Evolutionary conservation across 345 rosid genomes (phyloP).

Genomic region (Eucalyptus albens): DNA sequence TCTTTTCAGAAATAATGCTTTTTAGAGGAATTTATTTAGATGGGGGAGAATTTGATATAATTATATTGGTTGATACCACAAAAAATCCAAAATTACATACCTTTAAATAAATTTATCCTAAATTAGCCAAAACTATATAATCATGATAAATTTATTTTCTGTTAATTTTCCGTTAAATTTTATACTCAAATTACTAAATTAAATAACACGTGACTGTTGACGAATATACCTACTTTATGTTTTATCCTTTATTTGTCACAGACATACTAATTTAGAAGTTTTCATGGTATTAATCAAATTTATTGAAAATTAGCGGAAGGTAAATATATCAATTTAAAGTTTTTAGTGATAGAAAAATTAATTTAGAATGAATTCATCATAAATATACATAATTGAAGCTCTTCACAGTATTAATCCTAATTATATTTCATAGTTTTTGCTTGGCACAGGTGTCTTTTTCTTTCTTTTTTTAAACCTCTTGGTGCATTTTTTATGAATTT

Average conservation of each 20-base stretch:
- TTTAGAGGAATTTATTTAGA: background rate
- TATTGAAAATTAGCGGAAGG: fast-evolving
- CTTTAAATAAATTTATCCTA: no score
- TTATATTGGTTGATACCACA: no score
- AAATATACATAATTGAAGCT: no score
- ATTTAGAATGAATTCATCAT: no score
- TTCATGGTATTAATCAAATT: no score
- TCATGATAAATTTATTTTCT: fast-evolving
- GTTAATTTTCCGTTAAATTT: fast-evolving
- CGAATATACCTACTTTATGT: fast-evolving
- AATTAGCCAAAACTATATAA: no score
- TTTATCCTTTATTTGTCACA: fast-evolving
- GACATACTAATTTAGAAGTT: fast-evolving
- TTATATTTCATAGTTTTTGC: background rate
- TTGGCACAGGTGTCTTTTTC: background rate
- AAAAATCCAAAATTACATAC: no score
- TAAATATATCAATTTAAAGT: no score
- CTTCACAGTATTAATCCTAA: no score
- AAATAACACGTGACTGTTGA: fast-evolving
- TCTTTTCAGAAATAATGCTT: background rate
- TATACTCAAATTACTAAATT: no score
- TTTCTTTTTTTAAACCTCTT: background rate
- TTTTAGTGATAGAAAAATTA: no score
- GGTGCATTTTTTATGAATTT: background rate
- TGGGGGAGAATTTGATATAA: background rate